Conservation (phyloP, 768 basidiomycete species). For the Rhizopogon vesiculosus region DNA sequence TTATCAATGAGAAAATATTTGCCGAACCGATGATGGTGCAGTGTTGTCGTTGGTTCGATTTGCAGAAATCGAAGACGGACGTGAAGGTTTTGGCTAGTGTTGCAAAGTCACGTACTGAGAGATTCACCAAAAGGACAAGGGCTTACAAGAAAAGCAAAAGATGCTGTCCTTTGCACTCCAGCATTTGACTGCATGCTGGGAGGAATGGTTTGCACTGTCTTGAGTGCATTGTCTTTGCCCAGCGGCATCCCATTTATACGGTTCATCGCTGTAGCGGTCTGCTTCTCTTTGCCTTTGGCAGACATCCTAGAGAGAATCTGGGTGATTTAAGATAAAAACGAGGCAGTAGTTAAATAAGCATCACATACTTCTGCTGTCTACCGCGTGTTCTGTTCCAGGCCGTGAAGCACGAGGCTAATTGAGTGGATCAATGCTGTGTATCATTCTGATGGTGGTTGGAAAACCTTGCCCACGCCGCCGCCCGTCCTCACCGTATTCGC, state of each 20-base stretch:
- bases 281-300: constrained; percentile 1
- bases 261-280: not conserved
- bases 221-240: not conserved
- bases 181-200: not conserved
- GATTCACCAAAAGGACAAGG: not conserved
- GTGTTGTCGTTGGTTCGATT: not conserved
- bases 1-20: constrained; percentile 1
- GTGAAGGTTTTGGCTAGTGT: not conserved
- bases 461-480: not conserved
- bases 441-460: not conserved
- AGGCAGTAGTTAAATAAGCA: not conserved
- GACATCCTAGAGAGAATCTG: not conserved
- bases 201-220: not conserved
- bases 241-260: not conserved
- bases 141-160: not conserved
- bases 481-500: not conserved
- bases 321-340: not conserved
- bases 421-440: not conserved
- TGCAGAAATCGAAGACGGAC: constrained; percentile 9
- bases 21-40: constrained; percentile 11
- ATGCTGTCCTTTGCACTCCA: not conserved
- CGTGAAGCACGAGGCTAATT: not conserved
- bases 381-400: not conserved
- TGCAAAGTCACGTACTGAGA: not conserved
- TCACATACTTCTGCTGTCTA: not conserved